Base-by-base conservation (phyloP, 352 stramenopile genomes). In the Phytopythium litorale region DNA sequence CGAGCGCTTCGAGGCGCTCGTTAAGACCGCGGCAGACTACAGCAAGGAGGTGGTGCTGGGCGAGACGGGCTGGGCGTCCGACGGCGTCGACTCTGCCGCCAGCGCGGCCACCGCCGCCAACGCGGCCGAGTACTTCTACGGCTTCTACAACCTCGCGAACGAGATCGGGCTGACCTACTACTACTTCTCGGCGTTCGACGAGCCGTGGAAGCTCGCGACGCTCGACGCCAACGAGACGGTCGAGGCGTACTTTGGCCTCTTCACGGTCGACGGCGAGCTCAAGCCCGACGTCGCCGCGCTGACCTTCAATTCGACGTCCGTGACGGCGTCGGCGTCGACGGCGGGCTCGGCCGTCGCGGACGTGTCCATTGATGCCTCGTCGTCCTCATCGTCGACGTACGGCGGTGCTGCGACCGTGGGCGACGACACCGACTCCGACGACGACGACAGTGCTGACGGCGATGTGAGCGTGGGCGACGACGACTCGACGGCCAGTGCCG, bases 221-320 rank as follows among this genome's bases (percentile, higher is more conserved):
- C 71, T 76, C 28, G 65, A 68, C 23, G 76, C 69, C 46, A 77
- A 87, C 67, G 70, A 74, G 57, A 88, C 80, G 32, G 79, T 88
- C 48, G 81, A 91, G 69, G 79, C 77, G 37, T 85, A 89, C 68
- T 91, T 91, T 54, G 81, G 81, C 16, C 58, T 91, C 50, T 88
- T 88, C 58, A 77, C 70, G 32, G 42, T 68, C 28, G 65, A 78
- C 35, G 66, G 79, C n/a, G 60, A 59, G 25, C 70, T 91, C 61
- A 91, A 91, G 75, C 48, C 67, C 35, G 37, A 67, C 45, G 78
- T 80, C 66, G 42, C 67, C 15, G 37, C 63, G 19, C 46, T 84
- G 48, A 75, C 73, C 54, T 66, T 81, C 61, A 71, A 76, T 65
- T 63, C 63, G 32, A 71, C 60, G n/a, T 33, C 56, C 38, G 63